Conservation (phyloP, 768 basidiomycete genomes). For the Lactarius trivialis region DNA sequence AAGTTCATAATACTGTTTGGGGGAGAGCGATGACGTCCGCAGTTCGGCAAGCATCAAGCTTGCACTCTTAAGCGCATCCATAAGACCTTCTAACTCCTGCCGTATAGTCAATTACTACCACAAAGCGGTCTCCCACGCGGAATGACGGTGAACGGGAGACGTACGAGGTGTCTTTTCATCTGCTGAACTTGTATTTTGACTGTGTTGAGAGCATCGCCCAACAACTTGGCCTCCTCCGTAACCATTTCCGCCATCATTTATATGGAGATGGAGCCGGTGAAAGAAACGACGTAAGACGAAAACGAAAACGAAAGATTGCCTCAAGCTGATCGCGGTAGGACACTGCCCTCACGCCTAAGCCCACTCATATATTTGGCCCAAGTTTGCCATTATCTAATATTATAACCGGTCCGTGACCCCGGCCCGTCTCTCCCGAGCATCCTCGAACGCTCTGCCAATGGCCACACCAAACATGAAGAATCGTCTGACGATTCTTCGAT, state of each 20-base stretch:
- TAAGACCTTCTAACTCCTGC: conserved; percentile 91
- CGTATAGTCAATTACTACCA: not conserved
- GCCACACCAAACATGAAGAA: too few species aligned
- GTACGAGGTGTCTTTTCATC: conserved; percentile 89
- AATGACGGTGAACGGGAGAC: conserved; percentile 13
- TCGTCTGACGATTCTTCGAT: too few species aligned
- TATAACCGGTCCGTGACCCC: not conserved
- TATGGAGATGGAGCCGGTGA: not conserved
- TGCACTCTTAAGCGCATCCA: conserved; percentile 97
- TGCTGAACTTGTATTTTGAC: conserved; percentile 90
- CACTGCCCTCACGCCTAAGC: not conserved
- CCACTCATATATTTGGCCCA: not conserved
- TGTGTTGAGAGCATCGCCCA: conserved; percentile 77
- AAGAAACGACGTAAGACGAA: not conserved
- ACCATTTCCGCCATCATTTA: conserved; percentile 28
- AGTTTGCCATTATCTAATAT: not conserved
- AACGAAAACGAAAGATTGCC: not conserved
- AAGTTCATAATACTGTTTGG: conserved; percentile 98
- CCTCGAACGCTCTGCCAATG: too few species aligned
- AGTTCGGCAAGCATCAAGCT: conserved; percentile 97
- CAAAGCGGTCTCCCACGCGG: not conserved
- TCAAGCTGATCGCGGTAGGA: not conserved
- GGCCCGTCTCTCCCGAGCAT: too few species aligned
- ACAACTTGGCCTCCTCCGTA: conserved; percentile 73
- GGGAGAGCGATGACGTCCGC: conserved; percentile 85